Evolutionary conservation across 2,329 filamentous ascomycete species (phyloP), one percentile per base, ranked within the genome.

Genomic region (Trichoderma arundinaceum): DNA sequence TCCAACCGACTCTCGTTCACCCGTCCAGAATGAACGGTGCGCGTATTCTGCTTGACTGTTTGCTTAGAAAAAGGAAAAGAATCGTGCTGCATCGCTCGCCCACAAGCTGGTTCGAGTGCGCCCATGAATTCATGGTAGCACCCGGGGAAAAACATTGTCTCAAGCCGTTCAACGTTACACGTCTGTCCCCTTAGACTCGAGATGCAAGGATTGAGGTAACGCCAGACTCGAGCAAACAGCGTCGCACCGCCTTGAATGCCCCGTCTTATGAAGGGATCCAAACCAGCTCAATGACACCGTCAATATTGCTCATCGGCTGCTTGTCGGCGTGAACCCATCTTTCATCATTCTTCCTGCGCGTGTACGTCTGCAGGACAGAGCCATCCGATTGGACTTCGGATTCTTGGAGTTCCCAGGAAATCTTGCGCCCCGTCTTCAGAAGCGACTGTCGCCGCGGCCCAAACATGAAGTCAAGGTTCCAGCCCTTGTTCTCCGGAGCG

Each of bases 211-310:
- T 17, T 46, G 19, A 51, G 17, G 52, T 54, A 22, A 35, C 35
- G 35, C 52, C 35, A 22, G 38, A 17, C 52, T 17, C 7, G 48
- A 19, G 48, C n/a, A 49, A 33, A 35, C 38, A 39, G 35, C 17
- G 49, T 54, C 4, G 28, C 39, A 44, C 39, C 13, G 39, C 13
- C 10, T 22, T 13, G 17, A 41, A 38, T 28, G 33, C n/a, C 28
- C n/a, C 12, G 12, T 51, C 28, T 59, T 56, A 66, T 48, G 51
- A 48, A 13, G 83, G 80, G 46, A 86, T 77, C 85, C 84, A 87
- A 60, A 87, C 80, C 65, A 87, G 76, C 76, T 87, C 85, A 51
- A 87, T 78, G 38, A 87, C 72, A 3, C 84, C 84, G 70, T 87
- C 85, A 17, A 81, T 77, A 59, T 80, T 78, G 69, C 80, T 83